Evolutionary conservation across 2,329 filamentous ascomycete species (phyloP).

Genomic region (Fusarium sp.): DNA sequence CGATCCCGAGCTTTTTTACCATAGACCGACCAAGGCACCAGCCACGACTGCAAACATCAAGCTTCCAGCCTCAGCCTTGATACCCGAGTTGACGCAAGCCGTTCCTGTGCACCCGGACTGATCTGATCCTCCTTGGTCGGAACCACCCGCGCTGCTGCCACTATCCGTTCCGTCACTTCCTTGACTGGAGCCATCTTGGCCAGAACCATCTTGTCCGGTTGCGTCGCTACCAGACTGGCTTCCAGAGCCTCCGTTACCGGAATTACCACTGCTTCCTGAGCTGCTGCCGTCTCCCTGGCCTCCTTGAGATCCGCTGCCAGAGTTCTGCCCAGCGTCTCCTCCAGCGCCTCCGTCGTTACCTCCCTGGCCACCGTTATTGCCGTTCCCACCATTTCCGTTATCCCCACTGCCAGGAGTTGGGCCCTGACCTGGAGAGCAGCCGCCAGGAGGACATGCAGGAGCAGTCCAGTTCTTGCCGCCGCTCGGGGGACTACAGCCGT

Average conservation of each 20-base stretch:
- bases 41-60: background rate
- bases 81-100: background rate
- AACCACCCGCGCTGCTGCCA: background rate
- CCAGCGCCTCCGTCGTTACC: background rate
- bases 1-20: background rate
- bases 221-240: background rate
- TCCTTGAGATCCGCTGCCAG: background rate
- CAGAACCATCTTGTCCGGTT: background rate
- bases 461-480: conserved; percentile 33
- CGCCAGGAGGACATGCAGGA: conserved; percentile 30
- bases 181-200: background rate
- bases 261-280: background rate
- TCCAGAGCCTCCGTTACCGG: background rate
- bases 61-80: background rate
- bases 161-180: background rate
- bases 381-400: background rate
- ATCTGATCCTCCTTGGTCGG: background rate
- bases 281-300: background rate
- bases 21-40: background rate
- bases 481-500: conserved; percentile 23
- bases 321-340: background rate
- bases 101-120: background rate
- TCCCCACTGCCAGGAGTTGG: conserved; percentile 1
- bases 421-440: conserved; percentile 20
- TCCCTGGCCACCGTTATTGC: background rate